Percentiles rank a stretch among this genome's conserved stretches.
phyloP scores from a whole-genome alignment of 352 stramenopile species.

The Lagenidium giganteum region DNA sequence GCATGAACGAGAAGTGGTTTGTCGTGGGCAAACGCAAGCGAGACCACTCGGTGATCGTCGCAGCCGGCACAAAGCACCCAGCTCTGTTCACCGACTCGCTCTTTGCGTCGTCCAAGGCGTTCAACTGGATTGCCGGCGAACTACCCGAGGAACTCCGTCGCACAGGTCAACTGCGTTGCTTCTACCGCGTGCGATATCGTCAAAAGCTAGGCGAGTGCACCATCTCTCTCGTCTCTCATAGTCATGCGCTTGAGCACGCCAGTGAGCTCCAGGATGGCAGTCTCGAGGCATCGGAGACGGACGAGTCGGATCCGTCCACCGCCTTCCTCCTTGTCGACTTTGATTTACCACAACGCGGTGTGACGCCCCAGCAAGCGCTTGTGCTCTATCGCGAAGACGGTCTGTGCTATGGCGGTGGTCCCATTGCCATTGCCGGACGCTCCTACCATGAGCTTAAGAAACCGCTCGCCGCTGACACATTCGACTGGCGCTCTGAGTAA shows the following conservation, averaged over 20 bases:
- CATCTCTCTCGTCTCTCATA: slow-evolving; percentile 46
- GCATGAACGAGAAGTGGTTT: slow-evolving; percentile 88
- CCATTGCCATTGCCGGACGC: slow-evolving; percentile 51
- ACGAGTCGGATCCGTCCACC: neutral
- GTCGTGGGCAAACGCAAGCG: slow-evolving; percentile 76
- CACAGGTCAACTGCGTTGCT: slow-evolving; percentile 45
- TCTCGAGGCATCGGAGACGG: slow-evolving; percentile 7
- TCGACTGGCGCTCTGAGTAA: slow-evolving; percentile 46
- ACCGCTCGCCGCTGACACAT: slow-evolving; percentile 29
- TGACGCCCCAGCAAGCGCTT: slow-evolving; percentile 81
- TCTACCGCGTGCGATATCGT: slow-evolving; percentile 81
- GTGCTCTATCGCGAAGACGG: slow-evolving; percentile 83
- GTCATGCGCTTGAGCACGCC: slow-evolving; percentile 22
- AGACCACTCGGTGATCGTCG: slow-evolving; percentile 81
- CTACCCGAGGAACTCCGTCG: slow-evolving; percentile 33
- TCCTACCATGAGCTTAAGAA: slow-evolving; percentile 71
- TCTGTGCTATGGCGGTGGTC: slow-evolving; percentile 73
- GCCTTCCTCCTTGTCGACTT: slow-evolving; percentile 75
- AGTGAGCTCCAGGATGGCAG: slow-evolving; percentile 57
- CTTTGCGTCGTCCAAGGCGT: slow-evolving; percentile 55
- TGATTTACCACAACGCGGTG: slow-evolving; percentile 70
- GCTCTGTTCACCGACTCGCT: slow-evolving; percentile 87
- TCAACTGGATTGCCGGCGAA: slow-evolving; percentile 89
- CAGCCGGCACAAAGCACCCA: slow-evolving; percentile 86
- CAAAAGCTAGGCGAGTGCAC: slow-evolving; percentile 61